Evolutionary conservation across 2,329 filamentous ascomycete genomes (phyloP).

Genomic region (Venturia effusa): DNA sequence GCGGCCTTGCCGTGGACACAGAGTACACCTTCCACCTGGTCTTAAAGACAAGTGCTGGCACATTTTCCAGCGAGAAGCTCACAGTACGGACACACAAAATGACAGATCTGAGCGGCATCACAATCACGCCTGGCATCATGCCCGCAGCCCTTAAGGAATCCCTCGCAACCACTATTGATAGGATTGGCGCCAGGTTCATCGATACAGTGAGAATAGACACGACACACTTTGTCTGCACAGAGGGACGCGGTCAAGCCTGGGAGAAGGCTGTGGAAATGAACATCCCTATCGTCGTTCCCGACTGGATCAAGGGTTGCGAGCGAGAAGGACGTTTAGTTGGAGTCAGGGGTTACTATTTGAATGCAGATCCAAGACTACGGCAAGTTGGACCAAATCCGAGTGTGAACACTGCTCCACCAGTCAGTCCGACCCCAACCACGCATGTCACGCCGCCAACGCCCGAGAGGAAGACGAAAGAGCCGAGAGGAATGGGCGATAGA

Average conservation of each 20-base stretch:
- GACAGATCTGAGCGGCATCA: conserved; percentile 93
- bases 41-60: conserved; percentile 81
- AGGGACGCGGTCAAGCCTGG: conserved; percentile 81
- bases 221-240: conserved; percentile 95
- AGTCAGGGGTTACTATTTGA: conserved; percentile 91
- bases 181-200: conserved; percentile 85
- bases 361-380: conserved; percentile 61
- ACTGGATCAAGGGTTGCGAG: conserved; percentile 97
- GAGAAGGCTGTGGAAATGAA: conserved; percentile 97
- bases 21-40: conserved; percentile 94
- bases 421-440: conserved; percentile 29
- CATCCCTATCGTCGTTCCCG: conserved; percentile 89
- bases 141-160: conserved; percentile 61
- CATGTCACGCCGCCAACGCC: conserved; percentile 41
- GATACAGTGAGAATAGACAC: conserved; percentile 92
- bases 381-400: conserved; percentile 33
- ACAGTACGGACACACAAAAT: conserved; percentile 92
- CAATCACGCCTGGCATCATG: conserved; percentile 82
- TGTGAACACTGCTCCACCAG: conserved; percentile 5
- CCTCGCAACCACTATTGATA: conserved; percentile 63
- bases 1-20: conserved; percentile 87
- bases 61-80: conserved; percentile 72
- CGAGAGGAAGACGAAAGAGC: conserved; percentile 21
- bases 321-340: conserved; percentile 84
- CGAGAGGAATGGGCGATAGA: conserved; percentile 10